A percentile compares a stretch with the other conserved stretches of the same genome.
phyloP scores from a whole-genome alignment of 2,329 filamentous ascomycete genomes.

The Stagonosporopsis vannaccii region DNA sequence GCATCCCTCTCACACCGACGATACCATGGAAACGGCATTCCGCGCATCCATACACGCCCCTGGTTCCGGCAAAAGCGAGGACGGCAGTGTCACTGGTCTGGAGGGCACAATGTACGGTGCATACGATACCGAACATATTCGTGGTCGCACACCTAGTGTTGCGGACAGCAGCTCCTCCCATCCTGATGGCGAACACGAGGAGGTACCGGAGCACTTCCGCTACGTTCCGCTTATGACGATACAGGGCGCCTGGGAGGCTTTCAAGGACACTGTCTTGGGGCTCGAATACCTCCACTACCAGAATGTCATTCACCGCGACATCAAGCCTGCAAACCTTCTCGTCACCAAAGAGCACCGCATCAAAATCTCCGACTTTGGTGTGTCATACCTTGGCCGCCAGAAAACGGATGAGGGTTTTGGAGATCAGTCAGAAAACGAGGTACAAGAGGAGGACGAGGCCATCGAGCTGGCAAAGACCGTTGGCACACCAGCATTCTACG shows the following conservation, averaged over 20 bases:
- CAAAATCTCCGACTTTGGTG: slow-evolving; percentile 98
- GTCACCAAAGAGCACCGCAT: slow-evolving; percentile 85
- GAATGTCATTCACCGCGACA: slow-evolving; percentile 60
- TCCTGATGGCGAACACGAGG: slow-evolving; percentile 49
- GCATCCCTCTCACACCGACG: slow-evolving; percentile 26
- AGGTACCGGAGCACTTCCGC: slow-evolving; percentile 85
- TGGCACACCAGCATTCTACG: slow-evolving; percentile 96
- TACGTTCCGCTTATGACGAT: slow-evolving; percentile 95
- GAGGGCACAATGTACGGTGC: slow-evolving; percentile 81
- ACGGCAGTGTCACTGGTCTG: slow-evolving; percentile 58
- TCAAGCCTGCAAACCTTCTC: slow-evolving; percentile 78
- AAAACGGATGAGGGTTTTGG: slow-evolving; percentile 80
- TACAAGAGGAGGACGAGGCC: slow-evolving; percentile 87
- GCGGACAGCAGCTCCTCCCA: slow-evolving; percentile 75
- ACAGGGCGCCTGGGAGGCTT: slow-evolving; percentile 79
- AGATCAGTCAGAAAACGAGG: slow-evolving; percentile 79
- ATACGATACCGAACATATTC: slow-evolving; percentile 66
- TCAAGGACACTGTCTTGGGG: slow-evolving; percentile 91
- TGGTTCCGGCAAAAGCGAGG: slow-evolving; percentile 17
- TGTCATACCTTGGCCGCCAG: slow-evolving; percentile 93
- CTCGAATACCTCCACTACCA: slow-evolving; percentile 80
- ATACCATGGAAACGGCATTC: slow-evolving; percentile 48
- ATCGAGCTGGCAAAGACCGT: slow-evolving; percentile 98
- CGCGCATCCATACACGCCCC: slow-evolving; percentile 34
- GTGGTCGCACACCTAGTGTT: slow-evolving; percentile 79